Conservation (phyloP, 768 basidiomycete species). For the Paxillus involutus region DNA sequence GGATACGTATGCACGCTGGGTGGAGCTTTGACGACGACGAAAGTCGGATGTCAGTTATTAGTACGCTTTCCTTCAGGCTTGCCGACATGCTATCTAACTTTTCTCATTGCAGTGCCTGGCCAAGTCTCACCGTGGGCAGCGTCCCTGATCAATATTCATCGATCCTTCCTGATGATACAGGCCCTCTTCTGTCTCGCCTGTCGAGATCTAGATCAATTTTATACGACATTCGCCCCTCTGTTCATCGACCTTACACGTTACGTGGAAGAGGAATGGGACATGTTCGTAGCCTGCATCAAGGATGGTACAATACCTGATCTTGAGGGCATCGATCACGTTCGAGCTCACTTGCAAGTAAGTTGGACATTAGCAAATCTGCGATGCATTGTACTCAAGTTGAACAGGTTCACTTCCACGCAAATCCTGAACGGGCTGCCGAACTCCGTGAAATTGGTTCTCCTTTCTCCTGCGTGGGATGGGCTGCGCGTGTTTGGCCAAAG, state of each 20-base stretch:
- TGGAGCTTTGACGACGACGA: constrained; percentile 12
- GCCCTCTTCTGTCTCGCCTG: constrained; percentile 15
- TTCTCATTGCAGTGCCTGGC: background rate
- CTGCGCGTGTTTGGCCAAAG: constrained; percentile 16
- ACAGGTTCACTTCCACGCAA: constrained; percentile 10
- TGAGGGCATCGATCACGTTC: constrained; percentile 9
- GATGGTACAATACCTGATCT: constrained; percentile 12
- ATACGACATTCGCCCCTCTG: background rate
- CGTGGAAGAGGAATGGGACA: constrained; percentile 10
- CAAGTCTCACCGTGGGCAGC: constrained; percentile 10
- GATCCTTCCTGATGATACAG: constrained; percentile 16
- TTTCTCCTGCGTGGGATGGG: constrained; percentile 14
- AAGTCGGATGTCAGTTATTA: constrained; percentile 1
- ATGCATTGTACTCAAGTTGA: background rate
- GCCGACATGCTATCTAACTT: background rate
- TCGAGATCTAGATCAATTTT: constrained; percentile 6
- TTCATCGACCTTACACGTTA: constrained; percentile 13
- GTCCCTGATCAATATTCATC: constrained; percentile 7
- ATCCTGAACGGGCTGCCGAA: constrained; percentile 20
- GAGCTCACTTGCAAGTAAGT: constrained; percentile 9
- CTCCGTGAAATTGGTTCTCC: constrained; percentile 13
- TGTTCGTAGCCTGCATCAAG: constrained; percentile 6
- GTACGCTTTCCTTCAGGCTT: background rate
- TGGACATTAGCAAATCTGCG: too few species aligned
- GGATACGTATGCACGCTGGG: constrained; percentile 3